Evolutionary conservation across 768 basidiomycete genomes (phyloP), one percentile per base, ranked within the genome.

Genomic region (Tricholoma matsutake): DNA sequence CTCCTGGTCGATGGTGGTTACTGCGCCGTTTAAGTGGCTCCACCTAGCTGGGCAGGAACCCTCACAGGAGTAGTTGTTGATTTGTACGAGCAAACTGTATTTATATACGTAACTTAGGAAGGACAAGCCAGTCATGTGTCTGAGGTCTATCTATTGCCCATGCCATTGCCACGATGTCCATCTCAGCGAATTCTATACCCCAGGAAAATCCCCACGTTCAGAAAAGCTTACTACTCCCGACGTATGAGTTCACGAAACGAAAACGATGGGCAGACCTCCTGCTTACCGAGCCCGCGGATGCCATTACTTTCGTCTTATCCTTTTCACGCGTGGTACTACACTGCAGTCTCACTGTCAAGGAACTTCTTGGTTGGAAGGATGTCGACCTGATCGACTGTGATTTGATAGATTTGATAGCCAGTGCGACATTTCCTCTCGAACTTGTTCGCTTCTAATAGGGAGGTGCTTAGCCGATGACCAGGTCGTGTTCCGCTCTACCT

Each of bases 1-100:
- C 75, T 93, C 59, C 86, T 88, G 8, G 85, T 97, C 51, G 96
- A 98, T 68, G 95, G 95, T 18, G 94, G 94, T 6, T 96, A 96
- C 75, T 92, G 91, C 72, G 68, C 78, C 45, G 78, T 90, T 64
- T 92, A 76, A 68, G 49, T n/a, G 18, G 31, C 20, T 37, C n/a
- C 32, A 14, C 18, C n/a, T 1, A 9, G 1, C n/a, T 45, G 20
- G 43, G 5, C 8, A 31, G 18, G 43, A 18, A 41, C 4, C 6
- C 18, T 45, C 22, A 25, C 20, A 4, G 20, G 13, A 25, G 45
- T 25, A 22, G 39, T 52, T 20, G 13, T 43, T 25, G 20, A 47
- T 47, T 47, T 47, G 18, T 47, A 41, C 41, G 6, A 18, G 13
- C 39, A 39, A 39, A 7, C 32, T 16, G 39, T 6, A 39, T 39